These are phyloP conservation scores for Termitomyces sp. DNA, from an alignment of 768 basidiomycete species.

Conservation along the genomic window DNA sequence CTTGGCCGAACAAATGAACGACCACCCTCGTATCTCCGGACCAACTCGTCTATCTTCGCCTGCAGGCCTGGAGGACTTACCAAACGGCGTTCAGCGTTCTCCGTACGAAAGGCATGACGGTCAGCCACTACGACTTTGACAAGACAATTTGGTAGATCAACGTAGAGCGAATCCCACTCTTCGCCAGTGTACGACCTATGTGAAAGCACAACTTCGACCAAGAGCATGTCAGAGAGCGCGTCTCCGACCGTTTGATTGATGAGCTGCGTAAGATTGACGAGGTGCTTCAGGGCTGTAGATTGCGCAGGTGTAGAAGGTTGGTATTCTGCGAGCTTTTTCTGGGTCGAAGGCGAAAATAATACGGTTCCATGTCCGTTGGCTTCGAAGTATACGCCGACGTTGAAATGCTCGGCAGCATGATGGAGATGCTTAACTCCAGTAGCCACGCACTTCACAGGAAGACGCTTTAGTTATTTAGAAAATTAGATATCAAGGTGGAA, in stretches of 20 bases:
- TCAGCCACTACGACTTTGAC: conserved; percentile 90
- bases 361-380: conserved; percentile 99
- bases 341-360: conserved; percentile 78
- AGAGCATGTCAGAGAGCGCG: conserved; percentile 91
- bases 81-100: conserved; percentile 89
- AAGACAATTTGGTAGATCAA: conserved; percentile 90
- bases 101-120: conserved; percentile 79
- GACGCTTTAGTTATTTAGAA: conserved; percentile 44
- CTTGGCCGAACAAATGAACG: conserved; percentile 94
- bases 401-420: conserved; percentile 91
- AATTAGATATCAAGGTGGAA: not conserved
- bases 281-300: conserved; percentile 69
- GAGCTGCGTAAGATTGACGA: conserved; percentile 72
- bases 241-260: conserved; percentile 99
- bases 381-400: conserved; percentile 98
- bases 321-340: conserved; percentile 52
- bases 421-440: conserved; percentile 99
- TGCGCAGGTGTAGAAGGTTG: conserved; percentile 81
- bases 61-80: conserved; percentile 79
- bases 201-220: conserved; percentile 89
- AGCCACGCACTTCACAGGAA: conserved; percentile 91
- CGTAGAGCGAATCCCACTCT: conserved; percentile 92
- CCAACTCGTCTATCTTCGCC: conserved; percentile 73
- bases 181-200: conserved; percentile 79
- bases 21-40: conserved; percentile 74